phyloP scores from a whole-genome alignment of 345 rosid species.

The Erucastrum elatum region DNA sequence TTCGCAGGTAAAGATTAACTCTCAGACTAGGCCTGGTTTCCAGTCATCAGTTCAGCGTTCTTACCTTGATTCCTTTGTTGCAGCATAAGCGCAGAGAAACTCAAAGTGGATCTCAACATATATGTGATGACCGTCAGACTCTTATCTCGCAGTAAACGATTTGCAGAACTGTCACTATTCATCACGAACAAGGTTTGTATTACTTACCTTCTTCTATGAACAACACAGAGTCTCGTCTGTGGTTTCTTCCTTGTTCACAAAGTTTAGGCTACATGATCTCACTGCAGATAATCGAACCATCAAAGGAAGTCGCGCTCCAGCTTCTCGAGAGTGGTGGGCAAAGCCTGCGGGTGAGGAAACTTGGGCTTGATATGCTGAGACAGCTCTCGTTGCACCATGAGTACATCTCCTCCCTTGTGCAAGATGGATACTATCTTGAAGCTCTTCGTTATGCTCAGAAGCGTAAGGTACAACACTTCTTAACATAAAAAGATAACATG shows the following conservation, averaged over 20 bases:
- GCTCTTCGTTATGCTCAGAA: slow-evolving; percentile 87
- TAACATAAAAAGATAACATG: neutral
- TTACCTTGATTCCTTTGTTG: slow-evolving; percentile 26
- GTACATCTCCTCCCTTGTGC: slow-evolving; percentile 65
- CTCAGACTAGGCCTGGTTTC: too few species aligned
- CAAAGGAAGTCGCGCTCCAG: slow-evolving; percentile 94
- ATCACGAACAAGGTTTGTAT: slow-evolving; percentile 73
- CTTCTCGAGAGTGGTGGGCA: slow-evolving; percentile 80
- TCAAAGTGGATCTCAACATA: slow-evolving; percentile 70
- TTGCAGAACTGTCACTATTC: slow-evolving; percentile 73
- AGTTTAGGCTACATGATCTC: slow-evolving; percentile 20
- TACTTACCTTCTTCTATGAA: neutral
- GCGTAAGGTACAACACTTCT: slow-evolving; percentile 60
- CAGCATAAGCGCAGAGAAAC: slow-evolving; percentile 78
- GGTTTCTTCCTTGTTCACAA: slow-evolving; percentile 12
- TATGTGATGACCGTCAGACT: slow-evolving; percentile 75
- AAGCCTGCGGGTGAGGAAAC: slow-evolving; percentile 66
- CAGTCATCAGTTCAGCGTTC: too few species aligned
- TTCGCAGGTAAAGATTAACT: slow-evolving; percentile 59
- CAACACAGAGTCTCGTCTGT: neutral
- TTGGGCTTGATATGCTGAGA: slow-evolving; percentile 91
- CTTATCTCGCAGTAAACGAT: slow-evolving; percentile 63
- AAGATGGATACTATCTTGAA: slow-evolving; percentile 89
- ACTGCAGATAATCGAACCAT: slow-evolving; percentile 83
- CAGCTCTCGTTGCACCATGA: slow-evolving; percentile 88